Conservation (phyloP, 495 filamentous ascomycete species). For the Jackrogersella minutella region DNA sequence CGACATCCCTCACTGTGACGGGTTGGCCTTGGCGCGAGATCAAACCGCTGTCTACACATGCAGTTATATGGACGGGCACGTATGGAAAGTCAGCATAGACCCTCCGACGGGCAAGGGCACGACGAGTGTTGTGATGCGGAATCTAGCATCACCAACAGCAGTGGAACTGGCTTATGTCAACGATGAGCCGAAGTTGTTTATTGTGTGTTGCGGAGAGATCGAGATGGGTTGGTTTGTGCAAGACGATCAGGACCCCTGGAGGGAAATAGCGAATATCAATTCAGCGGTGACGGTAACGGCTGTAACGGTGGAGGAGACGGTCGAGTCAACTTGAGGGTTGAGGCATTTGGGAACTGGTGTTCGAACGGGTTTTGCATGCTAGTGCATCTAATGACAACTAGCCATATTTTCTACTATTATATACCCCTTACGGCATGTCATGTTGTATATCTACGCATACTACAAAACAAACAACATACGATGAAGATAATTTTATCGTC, state of each 20-base stretch:
- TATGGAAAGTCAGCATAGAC: constrained; percentile 41
- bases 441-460: neutral
- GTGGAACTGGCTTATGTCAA: constrained; percentile 37
- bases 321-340: constrained; percentile 12
- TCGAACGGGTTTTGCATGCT: constrained; percentile 17
- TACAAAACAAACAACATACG: neutral
- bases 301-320: constrained; percentile 27
- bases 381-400: constrained; percentile 24
- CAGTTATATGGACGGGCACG: constrained; percentile 40
- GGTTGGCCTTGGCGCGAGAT: constrained; percentile 37
- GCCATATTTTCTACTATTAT: constrained; percentile 21
- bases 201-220: constrained; percentile 45
- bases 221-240: constrained; percentile 42
- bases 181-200: constrained; percentile 35
- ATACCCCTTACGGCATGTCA: constrained; percentile 20
- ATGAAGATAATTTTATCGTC: neutral
- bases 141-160: constrained; percentile 40
- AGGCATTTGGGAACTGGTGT: constrained; percentile 16
- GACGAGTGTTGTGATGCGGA: constrained; percentile 32
- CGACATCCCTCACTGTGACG: constrained; percentile 41
- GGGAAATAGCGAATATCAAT: constrained; percentile 40
- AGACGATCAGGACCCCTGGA: constrained; percentile 40
- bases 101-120: constrained; percentile 29
- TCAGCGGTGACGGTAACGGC: constrained; percentile 37
- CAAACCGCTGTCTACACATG: constrained; percentile 39